Evolutionary conservation across 75 land plant species (phyloP), one percentile per base, ranked within the genome.

Genomic region (Larix kaempferi): DNA sequence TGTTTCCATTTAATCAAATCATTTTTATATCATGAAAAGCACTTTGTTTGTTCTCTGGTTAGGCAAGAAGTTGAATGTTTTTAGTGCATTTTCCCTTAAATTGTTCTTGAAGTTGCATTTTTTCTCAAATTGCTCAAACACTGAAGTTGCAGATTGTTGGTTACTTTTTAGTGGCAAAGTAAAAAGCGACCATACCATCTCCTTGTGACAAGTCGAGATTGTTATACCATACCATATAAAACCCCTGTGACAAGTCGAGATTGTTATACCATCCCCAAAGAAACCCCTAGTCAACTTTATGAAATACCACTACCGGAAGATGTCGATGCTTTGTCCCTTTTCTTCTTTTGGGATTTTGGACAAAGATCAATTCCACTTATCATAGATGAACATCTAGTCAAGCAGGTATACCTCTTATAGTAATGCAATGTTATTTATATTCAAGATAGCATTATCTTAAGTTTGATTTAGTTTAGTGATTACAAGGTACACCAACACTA

Each of bases 271-370:
- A 61, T 61, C 29, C 64, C 64, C n/a, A 25, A 3, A 25, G 27
- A 61, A 11, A 2, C 14, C 3, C 11, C 29, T 61, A 25, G 29
- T 25, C 64, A 27, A 61, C 29, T 61, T 1, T 61, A 61, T 61
- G 3, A 61, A 25, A 2, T 61, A 29, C 64, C 64, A 26, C 13
- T 61, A 1, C 59, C 88, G 57, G 81, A 65, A 15, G 87, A 83
- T 59, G 82, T 78, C 19, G 92, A 90, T 57, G 83, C 92, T 23
- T 27, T 86, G 54, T 37, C 80, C 21, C 74, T 90, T 10, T 88
- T 90, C 59, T 90, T 89, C 29, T 61, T 61, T 14, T 25, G 29
- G 64, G 64, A 29, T 61, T 61, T 25, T 8, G 64, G 29, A 25
- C 33, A 61, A 13, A 61, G 14, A 61, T 61, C 64, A 25, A 61